Percentiles rank a stretch among this genome's conserved stretches.
phyloP scores from a whole-genome alignment of 2,329 filamentous ascomycete genomes.

The Fusarium sp. region DNA sequence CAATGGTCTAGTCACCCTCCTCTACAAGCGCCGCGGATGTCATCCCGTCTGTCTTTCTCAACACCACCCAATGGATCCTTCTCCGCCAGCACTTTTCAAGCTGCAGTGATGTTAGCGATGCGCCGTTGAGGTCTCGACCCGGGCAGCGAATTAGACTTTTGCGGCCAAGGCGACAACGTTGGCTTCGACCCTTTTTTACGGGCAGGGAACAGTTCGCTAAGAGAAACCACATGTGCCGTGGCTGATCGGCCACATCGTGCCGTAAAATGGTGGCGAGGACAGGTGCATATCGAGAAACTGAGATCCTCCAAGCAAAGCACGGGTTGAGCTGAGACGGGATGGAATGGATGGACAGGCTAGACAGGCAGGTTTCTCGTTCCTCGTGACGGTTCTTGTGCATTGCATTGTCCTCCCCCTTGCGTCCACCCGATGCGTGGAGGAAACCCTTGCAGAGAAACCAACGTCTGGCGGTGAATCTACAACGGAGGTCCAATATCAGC shows the following conservation, averaged over 20 bases:
- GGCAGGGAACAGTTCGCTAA: background rate
- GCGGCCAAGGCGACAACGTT: constrained; percentile 42
- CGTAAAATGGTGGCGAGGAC: constrained; percentile 22
- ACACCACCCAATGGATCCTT: constrained; percentile 19
- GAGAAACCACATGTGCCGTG: background rate
- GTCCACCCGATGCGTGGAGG: constrained; percentile 33
- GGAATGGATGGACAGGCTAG: background rate
- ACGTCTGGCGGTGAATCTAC: constrained; percentile 47
- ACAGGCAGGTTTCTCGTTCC: background rate
- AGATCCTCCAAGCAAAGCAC: background rate
- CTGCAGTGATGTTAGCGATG: background rate
- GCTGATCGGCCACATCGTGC: constrained; percentile 15
- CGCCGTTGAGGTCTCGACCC: constrained; percentile 40
- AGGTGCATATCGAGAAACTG: constrained; percentile 12
- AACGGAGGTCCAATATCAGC: constrained; percentile 29
- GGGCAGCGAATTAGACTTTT: constrained; percentile 36
- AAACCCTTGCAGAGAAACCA: constrained; percentile 30
- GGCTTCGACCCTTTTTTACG: constrained; percentile 7
- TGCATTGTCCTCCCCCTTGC: constrained; percentile 42
- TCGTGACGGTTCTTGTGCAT: constrained; percentile 31
- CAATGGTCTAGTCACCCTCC: constrained; percentile 2
- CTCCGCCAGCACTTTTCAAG: constrained; percentile 4
- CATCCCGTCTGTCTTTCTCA: constrained; percentile 35
- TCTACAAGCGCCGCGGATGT: constrained; percentile 42
- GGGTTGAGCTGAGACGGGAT: background rate